Evolutionary conservation across 176 grass and related monocot species (phyloP).

Genomic region (Ensete ventricosum): DNA sequence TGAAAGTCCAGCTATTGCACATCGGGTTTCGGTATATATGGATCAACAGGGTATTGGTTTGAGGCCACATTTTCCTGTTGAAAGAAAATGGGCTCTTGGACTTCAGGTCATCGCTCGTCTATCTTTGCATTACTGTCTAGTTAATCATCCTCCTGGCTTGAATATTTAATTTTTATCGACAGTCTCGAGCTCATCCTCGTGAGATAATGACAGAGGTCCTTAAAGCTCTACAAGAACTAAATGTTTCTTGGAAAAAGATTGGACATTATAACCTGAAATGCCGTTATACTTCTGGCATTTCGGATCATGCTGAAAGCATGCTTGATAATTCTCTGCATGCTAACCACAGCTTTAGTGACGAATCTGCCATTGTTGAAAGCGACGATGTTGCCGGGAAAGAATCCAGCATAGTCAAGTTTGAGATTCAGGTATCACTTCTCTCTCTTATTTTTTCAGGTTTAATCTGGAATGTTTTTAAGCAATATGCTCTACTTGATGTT

Average conservation of each 20-base stretch:
- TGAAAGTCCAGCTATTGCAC: conserved; percentile 7
- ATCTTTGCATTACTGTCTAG: conserved; percentile 15
- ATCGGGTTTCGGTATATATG: conserved; percentile 25
- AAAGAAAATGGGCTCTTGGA: conserved; percentile 99
- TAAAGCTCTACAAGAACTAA: conserved; percentile 82
- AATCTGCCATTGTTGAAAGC: conserved; percentile 51
- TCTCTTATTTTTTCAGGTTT: background rate
- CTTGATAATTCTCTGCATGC: conserved; percentile 23
- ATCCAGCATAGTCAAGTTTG: conserved; percentile 69
- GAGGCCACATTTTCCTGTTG: conserved; percentile 41
- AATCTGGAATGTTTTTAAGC: background rate
- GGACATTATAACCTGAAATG: conserved; percentile 99
- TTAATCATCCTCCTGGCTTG: conserved; percentile 17
- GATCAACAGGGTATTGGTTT: conserved; percentile 42
- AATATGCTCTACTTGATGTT: background rate
- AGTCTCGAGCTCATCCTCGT: conserved; percentile 83
- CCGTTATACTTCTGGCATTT: conserved; percentile 39
- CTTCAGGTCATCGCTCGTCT: conserved; percentile 60
- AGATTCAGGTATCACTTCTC: conserved; percentile 63
- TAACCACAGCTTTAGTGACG: conserved; percentile 48
- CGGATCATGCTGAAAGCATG: conserved; percentile 37
- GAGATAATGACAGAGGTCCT: conserved; percentile 94
- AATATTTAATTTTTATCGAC: conserved; percentile 25
- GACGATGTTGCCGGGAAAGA: conserved; percentile 35
- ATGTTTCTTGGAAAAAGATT: conserved; percentile 92